These are phyloP conservation scores for Tilletia walkeri DNA, from an alignment of 1,284 basidiomycete species.

Conservation along the genomic window DNA sequence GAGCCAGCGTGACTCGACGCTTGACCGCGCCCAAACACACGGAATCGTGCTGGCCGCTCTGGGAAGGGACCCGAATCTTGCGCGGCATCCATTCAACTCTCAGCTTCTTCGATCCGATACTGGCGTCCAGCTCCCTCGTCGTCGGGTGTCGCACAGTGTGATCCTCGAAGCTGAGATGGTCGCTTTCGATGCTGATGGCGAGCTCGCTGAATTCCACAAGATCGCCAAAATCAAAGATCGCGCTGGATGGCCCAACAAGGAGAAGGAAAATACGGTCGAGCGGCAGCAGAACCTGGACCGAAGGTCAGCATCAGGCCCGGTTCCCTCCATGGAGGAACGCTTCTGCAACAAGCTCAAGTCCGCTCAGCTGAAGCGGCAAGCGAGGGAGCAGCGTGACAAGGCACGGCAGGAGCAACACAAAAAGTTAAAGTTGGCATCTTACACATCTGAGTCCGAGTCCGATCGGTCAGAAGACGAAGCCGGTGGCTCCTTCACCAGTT, in stretches of 20 bases:
- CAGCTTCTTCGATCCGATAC: background rate
- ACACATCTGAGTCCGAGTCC: background rate
- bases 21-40: background rate
- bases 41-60: conserved; percentile 12
- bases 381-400: background rate
- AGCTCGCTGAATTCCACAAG: conserved; percentile 10
- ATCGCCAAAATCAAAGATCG: conserved; percentile 3
- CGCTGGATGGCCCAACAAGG: background rate
- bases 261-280: background rate
- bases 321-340: background rate
- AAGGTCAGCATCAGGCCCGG: too few species aligned
- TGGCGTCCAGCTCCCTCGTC: background rate
- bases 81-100: background rate
- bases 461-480: background rate
- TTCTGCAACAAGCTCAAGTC: background rate
- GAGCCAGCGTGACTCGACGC: conserved; percentile 1
- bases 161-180: conserved; percentile 16
- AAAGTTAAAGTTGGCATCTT: background rate
- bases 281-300: background rate
- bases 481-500: background rate
- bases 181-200: conserved; percentile 7
- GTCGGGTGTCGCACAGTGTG: background rate
- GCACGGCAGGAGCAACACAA: background rate
- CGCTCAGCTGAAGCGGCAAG: background rate
- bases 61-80: background rate